phyloP scores from a whole-genome alignment of 306 rosid species.

The Citrullus colocynthis region DNA sequence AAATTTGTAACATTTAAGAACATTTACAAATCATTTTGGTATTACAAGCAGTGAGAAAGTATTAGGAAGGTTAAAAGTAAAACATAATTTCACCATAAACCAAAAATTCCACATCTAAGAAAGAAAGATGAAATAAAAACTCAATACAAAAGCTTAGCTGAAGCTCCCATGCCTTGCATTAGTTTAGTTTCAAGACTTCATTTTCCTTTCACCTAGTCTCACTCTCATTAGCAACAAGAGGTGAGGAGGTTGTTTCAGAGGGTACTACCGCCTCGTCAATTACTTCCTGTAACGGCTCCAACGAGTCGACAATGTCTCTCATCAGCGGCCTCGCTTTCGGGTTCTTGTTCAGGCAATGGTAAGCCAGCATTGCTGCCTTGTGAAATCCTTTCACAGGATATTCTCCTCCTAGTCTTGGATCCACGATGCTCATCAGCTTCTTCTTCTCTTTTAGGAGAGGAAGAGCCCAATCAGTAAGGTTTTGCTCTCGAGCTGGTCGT shows the following conservation, averaged over 20 bases:
- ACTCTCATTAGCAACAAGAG: conserved; percentile 27
- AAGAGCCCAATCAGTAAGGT: conserved; percentile 87
- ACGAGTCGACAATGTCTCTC: conserved; percentile 90
- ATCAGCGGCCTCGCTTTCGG: conserved; percentile 96
- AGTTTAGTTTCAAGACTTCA: conserved; percentile 15
- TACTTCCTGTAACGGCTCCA: conserved; percentile 69
- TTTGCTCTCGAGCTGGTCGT: conserved; percentile 79
- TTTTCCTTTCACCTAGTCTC: conserved; percentile 23
- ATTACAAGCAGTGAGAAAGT: background rate
- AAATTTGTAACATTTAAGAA: too few species aligned
- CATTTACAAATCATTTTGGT: background rate
- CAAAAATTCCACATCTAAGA: background rate
- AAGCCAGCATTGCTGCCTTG: conserved; percentile 84
- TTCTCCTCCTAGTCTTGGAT: conserved; percentile 73
- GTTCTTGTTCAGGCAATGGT: conserved; percentile 86
- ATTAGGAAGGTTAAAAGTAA: background rate
- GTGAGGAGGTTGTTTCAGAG: conserved; percentile 29
- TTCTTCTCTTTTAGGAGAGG: conserved; percentile 91
- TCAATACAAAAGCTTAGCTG: background rate
- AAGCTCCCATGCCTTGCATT: background rate
- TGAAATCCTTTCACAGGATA: conserved; percentile 72
- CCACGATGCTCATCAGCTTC: conserved; percentile 53
- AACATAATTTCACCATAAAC: background rate
- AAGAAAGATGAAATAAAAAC: too few species aligned
- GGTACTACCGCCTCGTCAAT: conserved; percentile 21